These are phyloP conservation scores for Potentilla sterilis DNA, from an alignment of 306 rosid species.

Conservation along the genomic window DNA sequence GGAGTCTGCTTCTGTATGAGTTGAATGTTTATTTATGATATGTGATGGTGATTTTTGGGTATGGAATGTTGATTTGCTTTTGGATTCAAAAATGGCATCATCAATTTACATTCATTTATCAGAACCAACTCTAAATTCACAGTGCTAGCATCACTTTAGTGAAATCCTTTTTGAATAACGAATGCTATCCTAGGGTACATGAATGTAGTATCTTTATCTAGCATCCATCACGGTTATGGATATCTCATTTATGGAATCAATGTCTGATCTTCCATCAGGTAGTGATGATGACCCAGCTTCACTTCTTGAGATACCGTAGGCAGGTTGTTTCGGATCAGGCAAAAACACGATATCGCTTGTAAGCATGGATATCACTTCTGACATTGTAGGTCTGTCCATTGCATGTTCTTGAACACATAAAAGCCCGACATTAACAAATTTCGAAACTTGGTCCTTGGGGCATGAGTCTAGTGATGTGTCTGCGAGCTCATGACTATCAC, in stretches of 20 bases:
- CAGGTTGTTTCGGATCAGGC: constrained; percentile 32
- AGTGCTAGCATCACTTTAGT: not conserved
- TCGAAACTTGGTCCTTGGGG: constrained; percentile 19
- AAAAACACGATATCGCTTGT: constrained; percentile 17
- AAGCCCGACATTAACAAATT: constrained; percentile 25
- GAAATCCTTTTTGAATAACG: not conserved
- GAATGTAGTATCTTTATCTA: constrained; percentile 11
- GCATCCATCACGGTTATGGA: constrained; percentile 29
- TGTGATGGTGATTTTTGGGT: not conserved
- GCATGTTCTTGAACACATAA: constrained; percentile 33
- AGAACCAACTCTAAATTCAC: not conserved
- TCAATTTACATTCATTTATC: constrained; percentile 1
- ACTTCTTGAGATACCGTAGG: not conserved
- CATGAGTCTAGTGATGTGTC: constrained; percentile 23
- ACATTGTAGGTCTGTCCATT: constrained; percentile 28
- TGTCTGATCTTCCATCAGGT: constrained; percentile 10
- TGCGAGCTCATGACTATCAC: not conserved
- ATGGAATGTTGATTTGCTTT: not conserved
- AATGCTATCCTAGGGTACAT: constrained; percentile 4
- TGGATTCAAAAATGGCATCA: not conserved
- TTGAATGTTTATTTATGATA: not conserved
- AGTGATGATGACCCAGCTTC: constrained; percentile 25
- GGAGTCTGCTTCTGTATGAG: not conserved
- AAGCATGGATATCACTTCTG: constrained; percentile 31
- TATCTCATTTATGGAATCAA: constrained; percentile 14